phyloP scores from a whole-genome alignment of 2,329 filamentous ascomycete genomes.

The Penicillium sp. region DNA sequence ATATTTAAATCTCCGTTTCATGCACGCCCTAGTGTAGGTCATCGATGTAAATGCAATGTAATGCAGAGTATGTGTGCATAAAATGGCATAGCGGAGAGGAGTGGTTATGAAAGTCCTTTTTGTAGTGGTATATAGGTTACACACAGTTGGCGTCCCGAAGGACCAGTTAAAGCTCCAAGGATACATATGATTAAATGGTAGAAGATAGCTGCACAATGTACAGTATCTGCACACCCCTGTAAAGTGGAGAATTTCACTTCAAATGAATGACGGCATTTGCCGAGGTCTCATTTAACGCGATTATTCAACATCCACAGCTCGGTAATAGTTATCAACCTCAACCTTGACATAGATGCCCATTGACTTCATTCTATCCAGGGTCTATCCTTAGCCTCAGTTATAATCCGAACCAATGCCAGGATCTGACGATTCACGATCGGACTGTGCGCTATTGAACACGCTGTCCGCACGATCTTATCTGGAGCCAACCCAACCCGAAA shows the following conservation, averaged over 20 bases:
- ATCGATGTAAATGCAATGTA: too few species aligned
- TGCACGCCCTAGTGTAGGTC: too few species aligned
- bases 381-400: neutral
- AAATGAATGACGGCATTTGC: neutral
- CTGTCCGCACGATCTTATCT: slow-evolving; percentile 21
- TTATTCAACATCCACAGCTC: neutral
- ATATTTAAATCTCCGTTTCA: too few species aligned
- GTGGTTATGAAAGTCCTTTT: too few species aligned
- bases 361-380: neutral
- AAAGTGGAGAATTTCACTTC: neutral
- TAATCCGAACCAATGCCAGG: slow-evolving; percentile 6
- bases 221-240: neutral
- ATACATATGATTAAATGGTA: neutral
- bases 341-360: too few species aligned
- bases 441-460: slow-evolving; percentile 9
- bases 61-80: too few species aligned
- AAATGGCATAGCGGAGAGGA: too few species aligned
- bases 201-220: neutral
- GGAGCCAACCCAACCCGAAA: slow-evolving; percentile 4
- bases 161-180: too few species aligned
- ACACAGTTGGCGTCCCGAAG: too few species aligned
- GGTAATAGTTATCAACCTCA: neutral
- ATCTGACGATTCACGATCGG: neutral
- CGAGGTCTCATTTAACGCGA: neutral
- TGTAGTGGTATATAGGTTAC: too few species aligned